Base-by-base conservation (phyloP, 2,329 filamentous ascomycete species). In the Tolypocladium pustulatum region DNA sequence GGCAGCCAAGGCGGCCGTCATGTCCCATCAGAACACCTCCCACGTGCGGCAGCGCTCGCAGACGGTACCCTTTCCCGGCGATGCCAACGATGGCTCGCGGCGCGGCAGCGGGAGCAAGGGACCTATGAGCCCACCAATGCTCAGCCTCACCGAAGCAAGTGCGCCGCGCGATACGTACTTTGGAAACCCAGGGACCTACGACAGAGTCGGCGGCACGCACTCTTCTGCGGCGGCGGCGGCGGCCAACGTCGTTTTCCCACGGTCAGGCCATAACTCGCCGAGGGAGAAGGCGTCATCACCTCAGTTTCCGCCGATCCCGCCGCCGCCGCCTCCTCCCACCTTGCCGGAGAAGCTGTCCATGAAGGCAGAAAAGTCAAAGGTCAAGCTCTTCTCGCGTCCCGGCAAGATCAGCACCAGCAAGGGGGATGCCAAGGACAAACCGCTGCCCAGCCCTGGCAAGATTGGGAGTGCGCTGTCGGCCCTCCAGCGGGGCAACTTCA, bases 331-430 rank as follows among this genome's bases (percentile, higher is more conserved):
- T 10, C 69, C 67, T 20, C 78, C 73, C 36, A 71, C 71, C 13
- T 73, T 69, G 53, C 73, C 78, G 2, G 85, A 88, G 64, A 86
- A 88, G 70, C 79, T 81, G 27, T 66, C 70, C 46, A 46, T 60
- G 37, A 82, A 83, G 65, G 77, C 82, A 34, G 86, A 90, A 65
- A 89, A 90, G 61, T 84, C 85, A 61, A 91, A 91, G 73, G 88
- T 90, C 70, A 93, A 93, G 75, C 78, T 93, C 34, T 92, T 92
- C 69, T 90, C 87, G 8, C 82, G 89, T 56, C 88, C 88, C 0
- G 87, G 88, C 67, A 91, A 87, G 73, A 89, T 91, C 65, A 81
- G 83, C 56, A 84, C 85, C 59, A 61, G 61, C 60, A 90, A 88
- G 69, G 81, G 84, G 40, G 87, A 90, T 12, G 64, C 78, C 8